phyloP scores from a whole-genome alignment of 1,139 yeast species.

The Trichomonascaceae sp. region DNA sequence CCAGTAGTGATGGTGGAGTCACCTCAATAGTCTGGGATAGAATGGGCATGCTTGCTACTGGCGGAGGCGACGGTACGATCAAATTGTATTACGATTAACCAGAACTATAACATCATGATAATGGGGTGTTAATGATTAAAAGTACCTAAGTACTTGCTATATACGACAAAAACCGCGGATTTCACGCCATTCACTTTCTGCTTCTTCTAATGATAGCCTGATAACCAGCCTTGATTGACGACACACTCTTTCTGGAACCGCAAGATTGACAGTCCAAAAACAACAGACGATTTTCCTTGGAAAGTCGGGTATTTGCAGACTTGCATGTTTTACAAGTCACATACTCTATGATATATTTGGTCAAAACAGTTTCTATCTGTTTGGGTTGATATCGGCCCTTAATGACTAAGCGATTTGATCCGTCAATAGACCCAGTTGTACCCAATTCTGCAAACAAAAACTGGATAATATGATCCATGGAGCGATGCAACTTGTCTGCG shows the following conservation, averaged over 20 bases:
- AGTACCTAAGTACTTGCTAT: background rate
- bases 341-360: slow-evolving; percentile 94
- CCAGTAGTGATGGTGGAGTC: slow-evolving; percentile 9
- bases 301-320: slow-evolving; percentile 92
- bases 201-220: slow-evolving; percentile 70
- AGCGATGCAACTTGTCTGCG: slow-evolving; percentile 89
- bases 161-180: background rate
- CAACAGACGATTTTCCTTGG: slow-evolving; percentile 96
- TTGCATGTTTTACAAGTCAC: slow-evolving; percentile 99
- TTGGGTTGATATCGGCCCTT: slow-evolving; percentile 98
- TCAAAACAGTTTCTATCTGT: slow-evolving; percentile 92
- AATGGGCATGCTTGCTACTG: slow-evolving; percentile 12
- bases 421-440: slow-evolving; percentile 98
- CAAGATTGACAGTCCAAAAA: slow-evolving; percentile 97
- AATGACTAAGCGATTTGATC: slow-evolving; percentile 91
- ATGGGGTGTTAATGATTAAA: background rate
- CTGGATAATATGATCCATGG: slow-evolving; percentile 95
- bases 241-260: slow-evolving; percentile 95
- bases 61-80: slow-evolving; percentile 13
- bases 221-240: slow-evolving; percentile 98
- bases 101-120: background rate
- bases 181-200: slow-evolving; percentile 20
- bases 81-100: slow-evolving; percentile 7
- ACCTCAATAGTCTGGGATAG: slow-evolving; percentile 13
- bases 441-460: slow-evolving; percentile 97